phyloP scores from a whole-genome alignment of 768 basidiomycete genomes.

The Lentinula guzmanii region DNA sequence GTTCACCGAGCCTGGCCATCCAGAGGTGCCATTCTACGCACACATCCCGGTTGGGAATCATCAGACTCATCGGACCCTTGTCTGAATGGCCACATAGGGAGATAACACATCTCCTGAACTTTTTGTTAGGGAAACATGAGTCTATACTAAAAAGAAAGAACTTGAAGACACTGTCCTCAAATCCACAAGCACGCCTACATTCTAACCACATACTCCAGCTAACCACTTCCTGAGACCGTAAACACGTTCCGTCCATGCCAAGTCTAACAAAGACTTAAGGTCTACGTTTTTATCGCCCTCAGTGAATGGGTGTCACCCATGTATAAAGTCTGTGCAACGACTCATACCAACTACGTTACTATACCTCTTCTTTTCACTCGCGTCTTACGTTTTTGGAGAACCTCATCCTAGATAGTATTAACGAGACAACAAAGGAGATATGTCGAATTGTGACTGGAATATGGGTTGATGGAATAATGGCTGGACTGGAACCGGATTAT shows the following conservation, averaged over 20 bases:
- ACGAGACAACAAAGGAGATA: constrained; percentile 15
- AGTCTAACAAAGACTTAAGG: not conserved
- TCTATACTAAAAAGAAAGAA: not conserved
- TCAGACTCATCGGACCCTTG: not conserved
- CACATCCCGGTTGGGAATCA: constrained; percentile 2
- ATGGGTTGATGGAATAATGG: constrained; percentile 15
- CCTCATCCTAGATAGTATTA: constrained; percentile 13
- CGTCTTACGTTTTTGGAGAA: constrained; percentile 12
- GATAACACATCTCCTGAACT: constrained; percentile 3
- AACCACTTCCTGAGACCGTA: constrained; percentile 15
- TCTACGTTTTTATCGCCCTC: not conserved
- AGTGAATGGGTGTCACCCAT: constrained; percentile 26
- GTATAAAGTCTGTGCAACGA: constrained; percentile 19
- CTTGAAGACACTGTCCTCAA: constrained; percentile 10
- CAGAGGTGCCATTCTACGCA: not conserved
- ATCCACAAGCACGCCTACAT: constrained; percentile 15
- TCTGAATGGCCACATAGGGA: constrained; percentile 3
- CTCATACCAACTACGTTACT: constrained; percentile 22
- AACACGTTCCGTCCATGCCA: constrained; percentile 11
- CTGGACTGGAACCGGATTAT: constrained; percentile 10
- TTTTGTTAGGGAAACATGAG: too few species aligned
- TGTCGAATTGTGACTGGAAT: constrained; percentile 14
- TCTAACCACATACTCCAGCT: constrained; percentile 18
- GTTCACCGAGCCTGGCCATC: constrained; percentile 42
- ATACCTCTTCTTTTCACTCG: not conserved